Evolutionary conservation across 2,329 filamentous ascomycete species (phyloP), one percentile per base, ranked within the genome.

Genomic region (Drechslerella coelobrocha): DNA sequence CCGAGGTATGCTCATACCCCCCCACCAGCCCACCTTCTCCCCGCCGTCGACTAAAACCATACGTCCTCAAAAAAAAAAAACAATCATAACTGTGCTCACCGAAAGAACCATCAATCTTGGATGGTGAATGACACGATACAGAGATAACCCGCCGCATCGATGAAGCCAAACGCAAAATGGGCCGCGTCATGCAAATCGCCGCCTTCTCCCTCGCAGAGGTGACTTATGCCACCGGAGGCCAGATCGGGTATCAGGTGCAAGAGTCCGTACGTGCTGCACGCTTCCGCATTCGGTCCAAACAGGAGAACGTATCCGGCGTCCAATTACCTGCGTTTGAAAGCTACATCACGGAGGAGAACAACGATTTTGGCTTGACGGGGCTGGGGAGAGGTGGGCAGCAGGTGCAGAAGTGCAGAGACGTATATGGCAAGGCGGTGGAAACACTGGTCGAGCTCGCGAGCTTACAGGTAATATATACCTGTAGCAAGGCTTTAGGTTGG

Each of bases 121-220:
- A n/a, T n/a, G 19, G 29, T 12, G n/a, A 8, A 34, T 26, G 27
- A 21, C 68, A 72, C 51, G 72, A 73, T 68, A 43, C 76, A 91
- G 94, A 99, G 77, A 99, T 99, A 77, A 97, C 94, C 53, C 87
- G 88, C 79, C 89, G 94, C 78, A 99, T 99, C 80, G 93, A 99
- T 82, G 94, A 99, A 80, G 94, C 94, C 43, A 99, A 99, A 81
- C 90, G 92, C 76, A 99, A 99, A 83, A 99, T 99, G 93, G 94
- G 94, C 65, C 87, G 93, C 31, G 94, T 99, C 37, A 99, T 99
- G 94, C 93, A 97, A 80, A 96, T 99, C 77, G 94, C 94, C 41
- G 92, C 94, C 48, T 97, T 99, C 81, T 97, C 93, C 45, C 85
- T 99, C 17, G 94, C 94, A 69, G 94, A 97, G 82, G 94, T 99